Percentiles rank a stretch among this genome's conserved stretches.
These are phyloP conservation scores for Coemansia sp. DNA, from an alignment of 192 early-diverging fungal genomes.

Conservation along the genomic window DNA sequence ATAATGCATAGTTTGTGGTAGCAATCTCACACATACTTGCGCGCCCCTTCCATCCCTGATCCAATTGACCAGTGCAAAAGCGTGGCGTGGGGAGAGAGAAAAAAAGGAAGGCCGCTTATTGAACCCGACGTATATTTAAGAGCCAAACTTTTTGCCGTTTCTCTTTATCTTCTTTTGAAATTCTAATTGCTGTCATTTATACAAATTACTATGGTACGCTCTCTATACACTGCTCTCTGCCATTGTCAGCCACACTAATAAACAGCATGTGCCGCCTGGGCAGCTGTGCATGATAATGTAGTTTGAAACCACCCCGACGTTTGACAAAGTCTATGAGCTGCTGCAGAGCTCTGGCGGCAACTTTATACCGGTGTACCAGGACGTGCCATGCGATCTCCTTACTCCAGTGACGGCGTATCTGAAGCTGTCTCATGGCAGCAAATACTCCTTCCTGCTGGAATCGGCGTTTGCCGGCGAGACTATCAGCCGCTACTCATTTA, in stretches of 20 bases:
- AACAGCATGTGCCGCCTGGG: not conserved
- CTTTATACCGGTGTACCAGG: slow-evolving; percentile 86
- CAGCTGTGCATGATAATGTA: slow-evolving; percentile 7
- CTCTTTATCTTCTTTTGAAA: slow-evolving; percentile 8
- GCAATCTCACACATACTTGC: not conserved
- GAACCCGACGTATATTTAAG: too few species aligned
- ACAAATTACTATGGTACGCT: too few species aligned
- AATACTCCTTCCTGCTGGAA: slow-evolving; percentile 95
- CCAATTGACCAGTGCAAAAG: not conserved
- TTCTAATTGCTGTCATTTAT: slow-evolving; percentile 1
- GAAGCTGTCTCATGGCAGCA: slow-evolving; percentile 71
- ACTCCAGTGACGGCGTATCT: slow-evolving; percentile 97
- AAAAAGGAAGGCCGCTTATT: too few species aligned
- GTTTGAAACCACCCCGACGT: slow-evolving; percentile 60
- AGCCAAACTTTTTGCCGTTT: not conserved
- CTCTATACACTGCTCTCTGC: slow-evolving; percentile 1
- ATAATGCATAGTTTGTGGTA: slow-evolving; percentile 1
- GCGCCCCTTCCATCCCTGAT: not conserved
- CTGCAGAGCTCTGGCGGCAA: slow-evolving; percentile 67
- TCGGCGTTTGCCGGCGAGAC: slow-evolving; percentile 92
- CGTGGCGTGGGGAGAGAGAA: slow-evolving; percentile 9
- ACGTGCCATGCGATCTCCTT: slow-evolving; percentile 86
- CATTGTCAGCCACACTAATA: slow-evolving; percentile 16
- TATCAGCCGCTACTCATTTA: slow-evolving; percentile 93
- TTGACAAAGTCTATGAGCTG: slow-evolving; percentile 67